Base-by-base conservation (phyloP, 441 rosid genomes). In the Adansonia gregorii region DNA sequence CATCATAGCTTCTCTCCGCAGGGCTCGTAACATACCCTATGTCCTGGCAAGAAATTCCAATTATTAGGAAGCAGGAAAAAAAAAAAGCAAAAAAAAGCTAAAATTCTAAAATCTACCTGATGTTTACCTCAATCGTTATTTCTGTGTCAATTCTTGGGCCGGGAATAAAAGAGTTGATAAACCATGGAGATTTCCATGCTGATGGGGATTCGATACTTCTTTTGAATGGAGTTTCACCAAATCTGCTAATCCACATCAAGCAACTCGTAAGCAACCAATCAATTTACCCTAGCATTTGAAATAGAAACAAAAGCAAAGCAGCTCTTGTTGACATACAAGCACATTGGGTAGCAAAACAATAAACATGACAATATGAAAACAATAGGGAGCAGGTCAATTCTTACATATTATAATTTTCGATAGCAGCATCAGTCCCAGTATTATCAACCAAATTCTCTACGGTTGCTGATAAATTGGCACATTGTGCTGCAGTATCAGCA, bases 181-280 rank as follows among this genome's bases (percentile, higher is more conserved):
- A 97, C 95, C 97, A 91, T 54, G 99, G 99, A 17, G 99, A 97
- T 79, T 93, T 97, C 99, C 98, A 97, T 56, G 97, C 99, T 39
- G 98, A 94, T 73, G 98, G 99, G 54, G 99, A 97, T 82, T 97
- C 98, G 11, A 92, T 80, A 76, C 95, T 90, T 84, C 97, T 88
- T 80, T 81, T 89, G 79, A 94, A 91, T 43, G 98, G 98, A 77
- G 98, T 96, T 67, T 87, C 97, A 77, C 97, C 90, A 80, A 93
- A 93, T 84, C 99, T 94, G 89, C 27, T 84, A 77, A 78, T 8
- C 6, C 69, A 19, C 22, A 76, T 61, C 66, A 77, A 74, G 27
- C 52, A 63, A 52, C 73, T 58, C 54, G 8, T 58, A 17, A 67
- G 61, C 69, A 65, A 67, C 17, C 17, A 68, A 73, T 5, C 55